Base-by-base conservation (phyloP, 2,329 filamentous ascomycete genomes). In the Ilyonectria mors-panacis region DNA sequence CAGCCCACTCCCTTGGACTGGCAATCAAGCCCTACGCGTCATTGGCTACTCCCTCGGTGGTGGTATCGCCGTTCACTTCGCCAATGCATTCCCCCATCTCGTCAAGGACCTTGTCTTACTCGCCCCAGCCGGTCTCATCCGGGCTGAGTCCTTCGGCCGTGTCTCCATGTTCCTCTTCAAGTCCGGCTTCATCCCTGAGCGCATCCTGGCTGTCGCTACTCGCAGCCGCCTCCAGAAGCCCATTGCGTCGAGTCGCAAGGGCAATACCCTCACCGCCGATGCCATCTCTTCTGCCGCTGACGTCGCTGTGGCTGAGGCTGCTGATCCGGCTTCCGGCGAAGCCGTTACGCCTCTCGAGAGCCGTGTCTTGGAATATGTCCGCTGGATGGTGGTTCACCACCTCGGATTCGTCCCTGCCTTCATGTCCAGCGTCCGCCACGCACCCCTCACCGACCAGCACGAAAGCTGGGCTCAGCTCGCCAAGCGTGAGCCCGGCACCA, bases 41-140 rank as follows among this genome's bases (percentile, higher is more conserved):
- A 82, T 95, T 13, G 94, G 94, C 12, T 97, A 96, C 81, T 95
- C 92, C 0, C 86, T 97, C 1, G 94, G 94, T 64, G 94, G 94
- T 53, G 93, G 92, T 59, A 91, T 97, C 62, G 90, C 91, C 5
- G 89, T 91, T 6, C 88, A 91, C 67, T 95, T 97, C 77, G 89
- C 93, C 7, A 88, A 88, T 10, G 87, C 90, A 65, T 94, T 95
- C 76, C 92, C 93, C 0, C 78, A 88, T 54, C 83, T 95, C 63
- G 85, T 97, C 15, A 85, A 87, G 13, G 88, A 87, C 10, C 84
- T 98, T 23, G 85, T 96, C 12, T 87, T 97, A 6, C 86, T 98
- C 47, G 94, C 94, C 0, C 94, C 95, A 0, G 86, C 91, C 0
- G 95, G 95, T 0, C 84, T 97, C 50, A 88, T 97, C 70, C 83